Conservation (phyloP, 371 early-diverging fungal genomes). For the Blastocladiella emersonii region DNA sequence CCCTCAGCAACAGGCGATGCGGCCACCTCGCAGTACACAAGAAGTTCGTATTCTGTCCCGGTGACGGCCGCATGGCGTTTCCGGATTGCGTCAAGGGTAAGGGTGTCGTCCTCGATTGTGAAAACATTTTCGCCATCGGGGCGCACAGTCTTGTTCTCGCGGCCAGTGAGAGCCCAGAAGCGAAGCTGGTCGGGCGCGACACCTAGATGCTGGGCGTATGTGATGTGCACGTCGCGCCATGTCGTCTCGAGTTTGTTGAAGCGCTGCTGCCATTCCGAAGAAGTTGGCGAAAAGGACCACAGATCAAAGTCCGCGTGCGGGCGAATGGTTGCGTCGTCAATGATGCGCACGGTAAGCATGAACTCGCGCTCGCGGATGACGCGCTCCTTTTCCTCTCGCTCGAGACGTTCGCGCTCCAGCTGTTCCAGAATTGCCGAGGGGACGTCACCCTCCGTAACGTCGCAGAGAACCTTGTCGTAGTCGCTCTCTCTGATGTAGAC, state of each 20-base stretch:
- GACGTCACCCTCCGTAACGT: constrained; percentile 48
- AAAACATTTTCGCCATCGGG: constrained; percentile 32
- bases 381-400: constrained; percentile 12
- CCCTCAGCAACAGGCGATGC: not conserved
- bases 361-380: constrained; percentile 16
- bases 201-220: constrained; percentile 32
- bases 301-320: constrained; percentile 24
- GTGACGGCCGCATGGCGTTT: no score
- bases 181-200: constrained; percentile 43
- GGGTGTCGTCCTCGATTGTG: not conserved
- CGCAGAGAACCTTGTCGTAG: constrained; percentile 53
- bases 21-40: not conserved
- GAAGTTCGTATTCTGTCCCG: not conserved
- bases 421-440: constrained; percentile 63
- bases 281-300: not conserved
- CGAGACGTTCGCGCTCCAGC: constrained; percentile 16
- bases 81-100: not conserved
- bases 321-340: constrained; percentile 35
- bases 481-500: constrained; percentile 78
- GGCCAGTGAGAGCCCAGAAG: constrained; percentile 65
- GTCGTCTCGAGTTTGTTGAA: not conserved
- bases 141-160: constrained; percentile 73
- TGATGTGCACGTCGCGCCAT: constrained; percentile 13
- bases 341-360: not conserved
- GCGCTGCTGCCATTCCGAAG: not conserved